Evolutionary conservation across 108 stramenopile species (phyloP).

Genomic region (Cylindrotheca closterium): DNA sequence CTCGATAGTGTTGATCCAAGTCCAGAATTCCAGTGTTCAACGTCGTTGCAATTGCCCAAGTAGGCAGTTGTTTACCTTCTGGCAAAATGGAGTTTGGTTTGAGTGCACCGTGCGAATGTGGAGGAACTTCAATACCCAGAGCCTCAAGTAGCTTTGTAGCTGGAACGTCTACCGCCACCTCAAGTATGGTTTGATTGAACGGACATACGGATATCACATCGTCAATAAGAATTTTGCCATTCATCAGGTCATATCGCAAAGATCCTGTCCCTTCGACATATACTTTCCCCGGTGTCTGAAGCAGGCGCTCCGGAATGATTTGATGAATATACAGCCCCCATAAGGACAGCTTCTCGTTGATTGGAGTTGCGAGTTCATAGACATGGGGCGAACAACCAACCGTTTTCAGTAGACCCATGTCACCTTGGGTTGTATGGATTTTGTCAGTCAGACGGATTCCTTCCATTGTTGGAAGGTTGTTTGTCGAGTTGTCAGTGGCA

Average conservation of each 20-base stretch:
- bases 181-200: conserved; percentile 48
- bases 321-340: conserved; percentile 37
- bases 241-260: conserved; percentile 51
- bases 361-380: conserved; percentile 24
- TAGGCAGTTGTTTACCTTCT: background rate
- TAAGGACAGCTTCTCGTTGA: conserved; percentile 17
- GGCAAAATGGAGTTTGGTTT: background rate
- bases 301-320: conserved; percentile 21
- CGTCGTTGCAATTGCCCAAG: background rate
- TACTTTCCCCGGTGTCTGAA: conserved; percentile 5
- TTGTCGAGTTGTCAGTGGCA: background rate
- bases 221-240: conserved; percentile 40
- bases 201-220: conserved; percentile 62
- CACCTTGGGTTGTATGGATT: conserved; percentile 42
- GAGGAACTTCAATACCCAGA: background rate
- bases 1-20: background rate
- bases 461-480: conserved; percentile 40
- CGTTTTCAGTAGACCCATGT: conserved; percentile 38
- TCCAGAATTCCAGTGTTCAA: background rate
- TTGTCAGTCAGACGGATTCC: conserved; percentile 43
- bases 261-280: conserved; percentile 44
- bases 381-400: conserved; percentile 50
- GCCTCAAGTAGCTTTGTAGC: conserved; percentile 1
- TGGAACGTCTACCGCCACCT: conserved; percentile 24
- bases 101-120: background rate